These are phyloP conservation scores for Trichoderma erinaceum DNA, from an alignment of 495 filamentous ascomycete genomes.

Conservation along the genomic window DNA sequence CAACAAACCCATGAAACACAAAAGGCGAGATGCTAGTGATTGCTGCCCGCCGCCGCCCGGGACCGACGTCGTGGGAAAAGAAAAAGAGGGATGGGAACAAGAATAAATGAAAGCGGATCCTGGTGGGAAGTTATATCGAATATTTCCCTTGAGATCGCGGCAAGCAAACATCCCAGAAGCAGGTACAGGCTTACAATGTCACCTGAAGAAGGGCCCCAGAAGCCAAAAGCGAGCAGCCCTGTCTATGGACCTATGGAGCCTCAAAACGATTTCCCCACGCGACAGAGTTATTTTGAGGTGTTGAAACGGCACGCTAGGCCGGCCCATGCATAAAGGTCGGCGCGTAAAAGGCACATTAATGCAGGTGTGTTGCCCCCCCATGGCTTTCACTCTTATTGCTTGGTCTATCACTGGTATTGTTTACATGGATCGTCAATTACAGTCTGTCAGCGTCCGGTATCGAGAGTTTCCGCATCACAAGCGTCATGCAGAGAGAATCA, in stretches of 20 bases:
- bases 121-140: neutral
- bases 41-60: slow-evolving; percentile 8
- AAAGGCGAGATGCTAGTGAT: neutral
- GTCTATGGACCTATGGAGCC: neutral
- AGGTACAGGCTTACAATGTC: neutral
- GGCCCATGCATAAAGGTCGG: slow-evolving; percentile 1
- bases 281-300: slow-evolving; percentile 3
- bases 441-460: neutral
- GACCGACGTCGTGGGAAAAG: slow-evolving; percentile 11
- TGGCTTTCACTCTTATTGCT: no score
- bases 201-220: slow-evolving; percentile 6
- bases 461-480: neutral
- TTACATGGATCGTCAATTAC: neutral
- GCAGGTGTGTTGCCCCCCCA: no score
- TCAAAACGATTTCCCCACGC: neutral
- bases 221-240: neutral
- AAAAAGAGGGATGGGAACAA: neutral
- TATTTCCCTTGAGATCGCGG: neutral
- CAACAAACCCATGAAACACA: neutral
- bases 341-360: neutral
- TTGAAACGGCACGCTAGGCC: slow-evolving; percentile 3
- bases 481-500: slow-evolving; percentile 1
- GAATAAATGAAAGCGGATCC: neutral
- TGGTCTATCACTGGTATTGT: no score
- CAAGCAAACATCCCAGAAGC: neutral